Evolutionary conservation across 768 basidiomycete genomes (phyloP).

Genomic region (Pisolithus microcarpus): DNA sequence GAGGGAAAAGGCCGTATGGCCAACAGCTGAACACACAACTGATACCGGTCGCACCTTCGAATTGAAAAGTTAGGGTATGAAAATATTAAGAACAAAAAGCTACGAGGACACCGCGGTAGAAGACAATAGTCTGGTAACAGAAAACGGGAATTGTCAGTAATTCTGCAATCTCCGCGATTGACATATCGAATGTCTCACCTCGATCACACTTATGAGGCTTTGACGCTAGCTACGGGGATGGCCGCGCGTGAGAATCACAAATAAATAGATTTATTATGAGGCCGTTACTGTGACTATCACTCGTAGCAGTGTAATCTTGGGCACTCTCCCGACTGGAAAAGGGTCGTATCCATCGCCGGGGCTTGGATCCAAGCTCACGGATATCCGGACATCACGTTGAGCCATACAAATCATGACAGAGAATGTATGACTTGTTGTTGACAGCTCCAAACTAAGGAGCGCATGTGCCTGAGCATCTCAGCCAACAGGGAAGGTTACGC

Average conservation of each 20-base stretch:
- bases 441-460: too few species aligned
- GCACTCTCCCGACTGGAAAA: too few species aligned
- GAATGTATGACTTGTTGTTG: too few species aligned
- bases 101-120: conserved; percentile 1
- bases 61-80: background rate
- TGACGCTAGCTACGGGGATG: background rate
- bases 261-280: background rate
- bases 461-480: too few species aligned
- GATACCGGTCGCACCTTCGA: conserved; percentile 3
- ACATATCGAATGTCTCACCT: conserved; percentile 26
- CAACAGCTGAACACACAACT: conserved; percentile 1
- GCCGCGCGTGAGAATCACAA: conserved; percentile 5
- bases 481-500: too few species aligned
- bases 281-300: too few species aligned
- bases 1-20: background rate
- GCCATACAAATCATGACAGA: too few species aligned
- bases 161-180: conserved; percentile 10
- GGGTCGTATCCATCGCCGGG: too few species aligned
- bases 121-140: conserved; percentile 19
- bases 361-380: too few species aligned
- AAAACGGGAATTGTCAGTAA: conserved; percentile 2
- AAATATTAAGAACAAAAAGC: conserved; percentile 18
- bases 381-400: too few species aligned
- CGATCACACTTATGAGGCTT: conserved; percentile 18
- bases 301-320: too few species aligned